A percentile compares a stretch with the other conserved stretches of the same genome.
Evolutionary conservation across 2,329 filamentous ascomycete genomes (phyloP).

Genomic region (Colletotrichum sp.): DNA sequence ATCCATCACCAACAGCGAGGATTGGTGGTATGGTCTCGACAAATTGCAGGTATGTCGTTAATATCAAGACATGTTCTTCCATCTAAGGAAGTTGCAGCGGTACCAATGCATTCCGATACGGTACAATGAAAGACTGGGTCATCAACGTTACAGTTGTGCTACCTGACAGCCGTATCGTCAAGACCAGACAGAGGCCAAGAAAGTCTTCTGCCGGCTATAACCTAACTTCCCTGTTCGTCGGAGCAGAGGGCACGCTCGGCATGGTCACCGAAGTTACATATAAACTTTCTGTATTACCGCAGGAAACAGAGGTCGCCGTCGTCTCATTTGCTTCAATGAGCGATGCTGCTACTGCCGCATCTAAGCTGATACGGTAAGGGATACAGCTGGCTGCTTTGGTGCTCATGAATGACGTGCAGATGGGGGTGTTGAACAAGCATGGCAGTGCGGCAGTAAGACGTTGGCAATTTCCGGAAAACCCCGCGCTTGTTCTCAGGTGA

Average conservation of each 20-base stretch:
- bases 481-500: constrained; percentile 76
- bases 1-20: constrained; percentile 67
- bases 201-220: constrained; percentile 78
- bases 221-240: constrained; percentile 71
- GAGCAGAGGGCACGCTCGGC: constrained; percentile 74
- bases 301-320: constrained; percentile 69
- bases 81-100: constrained; percentile 41
- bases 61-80: no score
- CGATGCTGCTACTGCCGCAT: constrained; percentile 70
- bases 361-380: constrained; percentile 68
- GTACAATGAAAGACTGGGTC: constrained; percentile 80
- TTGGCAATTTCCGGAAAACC: constrained; percentile 65
- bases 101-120: constrained; percentile 68
- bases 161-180: constrained; percentile 69
- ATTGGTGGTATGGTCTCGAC: constrained; percentile 70
- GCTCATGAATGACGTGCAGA: constrained; percentile 68
- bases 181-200: constrained; percentile 68
- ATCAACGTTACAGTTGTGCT: constrained; percentile 74
- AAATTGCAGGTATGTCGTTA: constrained; percentile 50
- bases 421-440: constrained; percentile 69
- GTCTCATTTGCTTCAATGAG: constrained; percentile 64
- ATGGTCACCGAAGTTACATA: constrained; percentile 74
- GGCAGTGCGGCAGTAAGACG: constrained; percentile 60
- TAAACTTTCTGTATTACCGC: constrained; percentile 69
- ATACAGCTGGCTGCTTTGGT: constrained; percentile 71